Conservation (phyloP, 2,329 filamentous ascomycete genomes). For the Botrytis squamosa region DNA sequence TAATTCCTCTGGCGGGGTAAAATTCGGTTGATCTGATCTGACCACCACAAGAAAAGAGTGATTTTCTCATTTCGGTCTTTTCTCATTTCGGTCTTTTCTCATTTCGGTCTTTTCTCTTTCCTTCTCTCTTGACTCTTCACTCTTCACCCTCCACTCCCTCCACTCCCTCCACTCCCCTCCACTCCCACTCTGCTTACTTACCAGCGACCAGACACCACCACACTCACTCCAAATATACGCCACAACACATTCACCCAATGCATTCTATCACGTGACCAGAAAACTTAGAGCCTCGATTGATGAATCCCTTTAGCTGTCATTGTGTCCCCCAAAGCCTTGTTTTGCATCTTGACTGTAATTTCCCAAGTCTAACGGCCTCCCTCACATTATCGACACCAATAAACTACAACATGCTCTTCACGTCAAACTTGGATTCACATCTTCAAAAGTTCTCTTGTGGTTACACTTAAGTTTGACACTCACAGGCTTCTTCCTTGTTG, state of each 20-base stretch:
- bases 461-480: not conserved
- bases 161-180: not conserved
- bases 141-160: not conserved
- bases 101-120: not conserved
- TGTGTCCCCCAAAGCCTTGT: not conserved
- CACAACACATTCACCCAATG: not conserved
- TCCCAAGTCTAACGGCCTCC: not conserved
- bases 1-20: not conserved
- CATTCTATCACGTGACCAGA: not conserved
- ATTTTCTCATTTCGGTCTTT: not conserved
- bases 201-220: no score
- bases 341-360: not conserved
- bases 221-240: not conserved
- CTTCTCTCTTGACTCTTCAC: not conserved
- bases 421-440: not conserved
- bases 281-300: not conserved
- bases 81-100: not conserved
- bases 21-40: not conserved
- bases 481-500: constrained; percentile 1
- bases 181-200: not conserved
- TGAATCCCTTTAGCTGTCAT: not conserved
- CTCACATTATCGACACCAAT: not conserved
- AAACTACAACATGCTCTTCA: not conserved
- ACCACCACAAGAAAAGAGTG: not conserved
- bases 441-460: not conserved